Evolutionary conservation across 495 filamentous ascomycete genomes (phyloP), one percentile per base, ranked within the genome.

Genomic region (Trichocladium uniseriatum): DNA sequence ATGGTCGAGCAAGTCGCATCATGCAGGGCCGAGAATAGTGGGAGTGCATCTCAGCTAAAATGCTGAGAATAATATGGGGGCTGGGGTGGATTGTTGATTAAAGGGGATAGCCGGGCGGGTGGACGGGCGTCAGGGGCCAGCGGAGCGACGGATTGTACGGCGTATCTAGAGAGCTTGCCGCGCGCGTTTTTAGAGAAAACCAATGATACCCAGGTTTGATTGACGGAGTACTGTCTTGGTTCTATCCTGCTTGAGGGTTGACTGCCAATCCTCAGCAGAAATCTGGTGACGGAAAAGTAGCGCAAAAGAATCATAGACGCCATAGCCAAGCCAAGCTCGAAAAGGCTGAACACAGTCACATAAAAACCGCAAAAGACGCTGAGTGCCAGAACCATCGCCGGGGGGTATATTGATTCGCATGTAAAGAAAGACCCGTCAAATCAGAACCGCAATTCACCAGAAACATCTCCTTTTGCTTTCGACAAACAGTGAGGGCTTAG

Each of bases 161-260:
- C 18, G 41, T 38, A n/a, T 37, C 8, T 37, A 14, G 35, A 39
- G 28, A 18, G 45, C 45, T 18, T 40, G 38, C 38, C 14, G 47
- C 10, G 14, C 24, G 47, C 38, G 47, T 42, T 36, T 20, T 38
- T 38, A 52, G 42, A 48, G 38, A 51, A 43, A 43, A 43, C 34
- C 43, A 57, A 57, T 57, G 55, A 57, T 57, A 57, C 55, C 55
- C 55, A 50, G 35, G 36, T 38, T 45, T 51, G 48, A 36, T 51
- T 44, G 39, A 45, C 16, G 27, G 16, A 38, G 6, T 16, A 15
- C 11, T 5, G 31, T 11, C 13, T 11, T 32, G 5, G 3, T 3
- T 32, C 10, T 32, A 27, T 27, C 4, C 24, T 27, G 24, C 24
- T 27, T n/a, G n/a, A n/a, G n/a, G n/a, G n/a, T n/a, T n/a, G n/a